phyloP scores from a whole-genome alignment of 805 yeast genomes.

The Candida maltosa region DNA sequence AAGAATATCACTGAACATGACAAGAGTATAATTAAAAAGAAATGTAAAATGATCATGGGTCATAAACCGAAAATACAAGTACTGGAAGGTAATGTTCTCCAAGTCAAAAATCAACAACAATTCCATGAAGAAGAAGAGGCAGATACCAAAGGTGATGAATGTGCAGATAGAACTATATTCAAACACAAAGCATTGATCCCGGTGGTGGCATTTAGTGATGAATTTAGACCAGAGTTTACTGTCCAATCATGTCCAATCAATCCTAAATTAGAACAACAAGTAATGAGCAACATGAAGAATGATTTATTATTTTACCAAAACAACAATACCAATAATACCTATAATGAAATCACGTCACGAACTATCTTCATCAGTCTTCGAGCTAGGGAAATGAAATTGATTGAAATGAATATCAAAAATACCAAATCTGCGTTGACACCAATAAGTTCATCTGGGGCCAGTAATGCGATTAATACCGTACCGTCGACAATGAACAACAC shows the following conservation, averaged over 20 bases:
- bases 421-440: neutral
- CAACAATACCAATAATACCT: slow-evolving; percentile 29
- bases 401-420: slow-evolving; percentile 35
- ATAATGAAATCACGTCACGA: slow-evolving; percentile 27
- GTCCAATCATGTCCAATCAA: slow-evolving; percentile 54
- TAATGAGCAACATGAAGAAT: slow-evolving; percentile 49
- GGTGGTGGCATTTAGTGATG: slow-evolving; percentile 43
- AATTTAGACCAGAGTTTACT: slow-evolving; percentile 49
- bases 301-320: slow-evolving; percentile 45
- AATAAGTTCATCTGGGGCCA: slow-evolving; percentile 1
- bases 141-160: neutral
- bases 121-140: slow-evolving; percentile 1
- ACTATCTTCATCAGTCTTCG: slow-evolving; percentile 42
- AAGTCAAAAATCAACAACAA: neutral
- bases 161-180: slow-evolving; percentile 6
- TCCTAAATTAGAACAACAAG: slow-evolving; percentile 47
- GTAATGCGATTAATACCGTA: slow-evolving; percentile 2
- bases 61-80: slow-evolving; percentile 3
- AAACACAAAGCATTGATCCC: slow-evolving; percentile 24
- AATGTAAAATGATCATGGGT: slow-evolving; percentile 24
- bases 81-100: neutral
- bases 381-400: slow-evolving; percentile 42
- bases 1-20: slow-evolving; percentile 20
- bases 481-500: slow-evolving; percentile 10
- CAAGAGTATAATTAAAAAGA: slow-evolving; percentile 14